Evolutionary conservation across 805 yeast genomes (phyloP).

Genomic region (Kazachstania martiniae): DNA sequence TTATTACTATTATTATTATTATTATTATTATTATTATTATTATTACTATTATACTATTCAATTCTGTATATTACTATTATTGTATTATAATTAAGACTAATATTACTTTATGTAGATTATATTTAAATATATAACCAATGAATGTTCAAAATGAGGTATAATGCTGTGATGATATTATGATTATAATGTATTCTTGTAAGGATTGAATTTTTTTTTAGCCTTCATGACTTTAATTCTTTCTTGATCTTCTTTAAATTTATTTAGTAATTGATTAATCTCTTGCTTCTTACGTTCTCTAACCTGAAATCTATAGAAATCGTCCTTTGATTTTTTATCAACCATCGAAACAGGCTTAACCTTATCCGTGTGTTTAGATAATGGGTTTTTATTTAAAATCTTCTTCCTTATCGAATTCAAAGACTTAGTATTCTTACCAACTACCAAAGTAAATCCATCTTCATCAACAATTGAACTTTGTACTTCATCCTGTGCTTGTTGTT

Average conservation of each 20-base stretch:
- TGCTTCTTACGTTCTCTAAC: conserved; percentile 85
- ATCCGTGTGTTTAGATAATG: conserved; percentile 23
- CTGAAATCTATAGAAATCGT: conserved; percentile 93
- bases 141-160: too few species aligned
- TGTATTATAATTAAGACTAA: too few species aligned
- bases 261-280: conserved; percentile 79
- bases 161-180: too few species aligned
- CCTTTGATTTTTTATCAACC: conserved; percentile 61
- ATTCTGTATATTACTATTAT: too few species aligned
- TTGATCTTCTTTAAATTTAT: conserved; percentile 84
- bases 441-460: conserved; percentile 89
- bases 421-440: conserved; percentile 78
- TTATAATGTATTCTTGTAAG: conserved; percentile 39
- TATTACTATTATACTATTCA: too few species aligned
- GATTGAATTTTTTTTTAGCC: conserved; percentile 74
- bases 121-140: too few species aligned
- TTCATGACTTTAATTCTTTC: conserved; percentile 69
- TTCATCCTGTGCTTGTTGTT: conserved; percentile 47
- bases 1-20: too few species aligned
- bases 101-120: too few species aligned
- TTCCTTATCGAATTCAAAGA: conserved; percentile 38
- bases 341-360: conserved; percentile 20
- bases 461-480: conserved; percentile 58
- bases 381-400: conserved; percentile 26
- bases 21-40: too few species aligned